Evolutionary conservation across 176 grass and related monocot genomes (phyloP).

Genomic region (Lolium perenne): DNA sequence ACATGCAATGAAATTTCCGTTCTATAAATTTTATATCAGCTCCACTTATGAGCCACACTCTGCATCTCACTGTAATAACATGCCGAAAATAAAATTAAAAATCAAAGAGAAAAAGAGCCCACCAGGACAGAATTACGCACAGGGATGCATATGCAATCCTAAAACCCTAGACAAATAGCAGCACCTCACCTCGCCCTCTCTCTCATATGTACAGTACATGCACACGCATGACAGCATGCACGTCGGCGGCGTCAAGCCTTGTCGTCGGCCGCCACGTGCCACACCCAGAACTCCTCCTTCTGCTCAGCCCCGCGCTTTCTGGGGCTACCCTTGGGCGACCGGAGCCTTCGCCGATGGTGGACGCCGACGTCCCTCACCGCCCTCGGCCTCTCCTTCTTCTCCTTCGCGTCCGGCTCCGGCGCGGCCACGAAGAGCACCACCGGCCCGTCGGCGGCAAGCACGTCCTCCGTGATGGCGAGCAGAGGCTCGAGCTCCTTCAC

Average conservation of each 20-base stretch:
- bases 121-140: conserved; percentile 29
- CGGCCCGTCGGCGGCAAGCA: conserved; percentile 16
- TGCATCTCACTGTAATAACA: conserved; percentile 60
- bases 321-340: conserved; percentile 51
- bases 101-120: neutral
- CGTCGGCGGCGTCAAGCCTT: conserved; percentile 28
- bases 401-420: conserved; percentile 41
- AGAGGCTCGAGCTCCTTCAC: conserved; percentile 82
- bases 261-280: conserved; percentile 51
- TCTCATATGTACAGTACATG: conserved; percentile 28
- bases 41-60: conserved; percentile 39
- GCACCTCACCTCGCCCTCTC: conserved; percentile 1
- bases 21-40: conserved; percentile 6
- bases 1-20: neutral
- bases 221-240: neutral
- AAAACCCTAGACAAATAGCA: neutral
- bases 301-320: conserved; percentile 32
- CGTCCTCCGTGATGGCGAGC: conserved; percentile 57
- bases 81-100: neutral
- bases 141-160: conserved; percentile 54
- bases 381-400: conserved; percentile 45
- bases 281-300: conserved; percentile 68
- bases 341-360: conserved; percentile 38
- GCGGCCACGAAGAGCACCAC: conserved; percentile 72
- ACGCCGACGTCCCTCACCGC: conserved; percentile 25